Percentiles rank a stretch among this genome's conserved stretches.
Evolutionary conservation across 108 stramenopile genomes (phyloP).

Genomic region (Nannochloropsis gaditana): DNA sequence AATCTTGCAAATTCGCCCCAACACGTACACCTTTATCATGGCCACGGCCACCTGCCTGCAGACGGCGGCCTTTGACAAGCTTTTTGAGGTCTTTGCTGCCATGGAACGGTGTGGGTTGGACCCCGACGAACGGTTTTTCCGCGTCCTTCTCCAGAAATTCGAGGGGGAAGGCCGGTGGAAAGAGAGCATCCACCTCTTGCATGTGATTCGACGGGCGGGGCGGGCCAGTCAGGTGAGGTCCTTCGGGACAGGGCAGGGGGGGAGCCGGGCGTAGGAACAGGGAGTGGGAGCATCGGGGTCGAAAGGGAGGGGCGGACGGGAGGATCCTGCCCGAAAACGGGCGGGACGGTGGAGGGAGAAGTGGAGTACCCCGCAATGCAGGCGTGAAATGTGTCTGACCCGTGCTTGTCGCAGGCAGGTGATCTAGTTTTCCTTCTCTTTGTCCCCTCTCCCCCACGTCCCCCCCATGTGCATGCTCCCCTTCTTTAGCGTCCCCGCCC

Average conservation of each 20-base stretch:
- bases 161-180: neutral
- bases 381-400: too few relatives aligned
- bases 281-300: too few relatives aligned
- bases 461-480: neutral
- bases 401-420: neutral
- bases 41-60: conserved; percentile 34
- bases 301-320: neutral
- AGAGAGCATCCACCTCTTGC: neutral
- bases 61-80: neutral
- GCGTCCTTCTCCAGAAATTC: neutral
- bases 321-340: neutral
- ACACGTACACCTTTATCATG: conserved; percentile 33
- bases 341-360: too few relatives aligned
- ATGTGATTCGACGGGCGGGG: neutral
- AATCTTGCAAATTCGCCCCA: neutral
- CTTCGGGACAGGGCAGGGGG: neutral
- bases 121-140: neutral
- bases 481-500: neutral
- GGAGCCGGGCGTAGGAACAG: neutral
- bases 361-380: too few relatives aligned
- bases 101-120: conserved; percentile 5
- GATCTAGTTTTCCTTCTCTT: neutral
- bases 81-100: neutral
- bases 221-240: neutral
- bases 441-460: neutral